phyloP scores from a whole-genome alignment of 2,329 filamentous ascomycete species.

The Fusarium oligoseptatum region DNA sequence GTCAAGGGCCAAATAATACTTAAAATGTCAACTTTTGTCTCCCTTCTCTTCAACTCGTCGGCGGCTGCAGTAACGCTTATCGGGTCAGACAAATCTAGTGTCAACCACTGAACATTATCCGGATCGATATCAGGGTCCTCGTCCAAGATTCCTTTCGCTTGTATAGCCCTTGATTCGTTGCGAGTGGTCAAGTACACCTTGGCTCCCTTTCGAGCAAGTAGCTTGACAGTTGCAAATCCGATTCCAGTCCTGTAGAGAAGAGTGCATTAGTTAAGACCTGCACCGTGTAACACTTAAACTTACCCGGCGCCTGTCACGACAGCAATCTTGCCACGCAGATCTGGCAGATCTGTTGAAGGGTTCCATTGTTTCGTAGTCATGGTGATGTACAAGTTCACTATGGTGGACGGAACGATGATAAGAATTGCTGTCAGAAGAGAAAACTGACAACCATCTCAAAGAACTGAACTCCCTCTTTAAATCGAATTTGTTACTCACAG shows the following conservation, averaged over 20 bases:
- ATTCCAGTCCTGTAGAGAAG: conserved; percentile 1
- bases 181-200: conserved; percentile 13
- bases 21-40: conserved; percentile 12
- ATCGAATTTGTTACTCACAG: not conserved
- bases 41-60: not conserved
- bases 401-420: not conserved
- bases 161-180: not conserved
- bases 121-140: not conserved
- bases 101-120: not conserved
- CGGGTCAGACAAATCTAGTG: not conserved
- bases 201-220: not conserved
- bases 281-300: not conserved
- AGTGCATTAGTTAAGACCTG: not conserved
- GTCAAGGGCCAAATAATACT: not conserved
- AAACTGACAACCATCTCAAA: not conserved
- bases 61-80: not conserved
- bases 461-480: not conserved
- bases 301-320: conserved; percentile 17
- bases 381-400: too few relatives aligned
- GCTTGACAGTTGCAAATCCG: conserved; percentile 4
- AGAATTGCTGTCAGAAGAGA: not conserved
- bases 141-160: not conserved
- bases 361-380: not conserved
- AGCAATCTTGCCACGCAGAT: not conserved
- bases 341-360: not conserved